phyloP scores from a whole-genome alignment of 208 protist genomes.

The Leishmania guyanensis region DNA sequence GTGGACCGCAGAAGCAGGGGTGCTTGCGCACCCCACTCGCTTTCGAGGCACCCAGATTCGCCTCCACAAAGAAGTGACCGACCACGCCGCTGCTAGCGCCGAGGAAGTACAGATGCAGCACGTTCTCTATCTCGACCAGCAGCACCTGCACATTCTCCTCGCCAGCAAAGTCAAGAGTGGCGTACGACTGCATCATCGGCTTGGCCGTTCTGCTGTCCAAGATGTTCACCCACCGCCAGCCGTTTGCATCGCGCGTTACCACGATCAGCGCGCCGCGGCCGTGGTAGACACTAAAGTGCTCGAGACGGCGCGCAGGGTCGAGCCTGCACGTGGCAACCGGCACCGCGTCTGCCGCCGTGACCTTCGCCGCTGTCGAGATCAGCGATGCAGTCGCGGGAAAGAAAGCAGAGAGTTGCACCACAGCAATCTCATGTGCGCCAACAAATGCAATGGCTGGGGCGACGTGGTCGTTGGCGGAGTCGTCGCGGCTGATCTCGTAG shows the following conservation, averaged over 20 bases:
- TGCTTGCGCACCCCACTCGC: conserved; percentile 46
- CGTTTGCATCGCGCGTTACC: conserved; percentile 74
- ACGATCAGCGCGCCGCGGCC: conserved; percentile 58
- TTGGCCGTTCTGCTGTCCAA: conserved; percentile 65
- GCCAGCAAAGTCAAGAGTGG: conserved; percentile 70
- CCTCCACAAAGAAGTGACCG: conserved; percentile 67
- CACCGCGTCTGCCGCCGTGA: conserved; percentile 7
- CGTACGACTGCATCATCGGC: conserved; percentile 59
- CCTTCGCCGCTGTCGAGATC: background rate
- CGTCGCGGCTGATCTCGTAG: conserved; percentile 47
- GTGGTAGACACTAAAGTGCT: conserved; percentile 65
- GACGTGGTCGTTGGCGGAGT: conserved; percentile 29
- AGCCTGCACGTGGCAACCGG: conserved; percentile 39
- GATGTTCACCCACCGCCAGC: conserved; percentile 83
- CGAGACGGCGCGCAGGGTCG: conserved; percentile 47
- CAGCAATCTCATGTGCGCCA: conserved; percentile 36
- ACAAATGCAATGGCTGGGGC: conserved; percentile 52
- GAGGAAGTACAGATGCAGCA: conserved; percentile 81
- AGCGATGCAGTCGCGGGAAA: conserved; percentile 21
- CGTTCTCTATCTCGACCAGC: conserved; percentile 47
- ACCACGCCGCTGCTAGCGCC: conserved; percentile 57
- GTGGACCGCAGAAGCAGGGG: conserved; percentile 34
- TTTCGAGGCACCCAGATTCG: conserved; percentile 43
- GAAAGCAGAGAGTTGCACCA: conserved; percentile 45
- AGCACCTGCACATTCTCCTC: conserved; percentile 72